Conservation (phyloP, 805 yeast genomes). For the Saturnispora zaruensis region DNA sequence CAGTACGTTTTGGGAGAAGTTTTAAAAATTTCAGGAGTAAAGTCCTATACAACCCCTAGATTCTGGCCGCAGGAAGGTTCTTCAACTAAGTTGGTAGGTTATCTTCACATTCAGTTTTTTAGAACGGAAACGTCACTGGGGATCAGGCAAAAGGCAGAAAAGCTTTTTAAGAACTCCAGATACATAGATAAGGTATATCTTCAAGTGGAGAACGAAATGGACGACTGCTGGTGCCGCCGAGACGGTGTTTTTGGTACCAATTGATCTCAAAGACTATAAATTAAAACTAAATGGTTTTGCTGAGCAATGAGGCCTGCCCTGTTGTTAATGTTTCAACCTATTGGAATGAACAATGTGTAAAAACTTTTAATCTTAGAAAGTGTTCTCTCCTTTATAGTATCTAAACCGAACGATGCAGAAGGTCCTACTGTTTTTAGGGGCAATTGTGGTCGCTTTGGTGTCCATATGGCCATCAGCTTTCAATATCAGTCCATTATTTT, state of each 20-base stretch:
- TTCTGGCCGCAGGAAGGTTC: conserved; percentile 66
- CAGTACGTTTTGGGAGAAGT: conserved; percentile 62
- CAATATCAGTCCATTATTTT: conserved; percentile 5
- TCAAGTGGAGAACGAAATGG: conserved; percentile 32
- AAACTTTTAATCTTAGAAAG: background rate
- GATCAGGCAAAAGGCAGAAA: conserved; percentile 24
- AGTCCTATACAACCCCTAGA: conserved; percentile 79
- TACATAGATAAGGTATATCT: conserved; percentile 23
- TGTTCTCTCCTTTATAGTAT: background rate
- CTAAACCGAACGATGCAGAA: background rate
- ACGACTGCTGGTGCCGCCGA: conserved; percentile 33
- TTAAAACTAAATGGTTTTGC: background rate
- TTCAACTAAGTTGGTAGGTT: conserved; percentile 49
- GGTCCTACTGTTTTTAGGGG: background rate
- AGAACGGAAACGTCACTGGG: conserved; percentile 27
- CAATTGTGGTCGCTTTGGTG: background rate
- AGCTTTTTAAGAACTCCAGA: conserved; percentile 18
- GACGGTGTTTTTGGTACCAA: conserved; percentile 23
- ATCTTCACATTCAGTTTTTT: conserved; percentile 69
- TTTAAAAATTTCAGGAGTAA: conserved; percentile 65
- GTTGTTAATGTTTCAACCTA: background rate
- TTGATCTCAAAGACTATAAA: background rate
- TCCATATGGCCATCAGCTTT: conserved; percentile 6
- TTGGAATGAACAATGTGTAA: background rate
- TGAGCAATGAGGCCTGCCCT: background rate